Evolutionary conservation across 495 filamentous ascomycete species (phyloP).

Genomic region (Trichocladium uniseriatum): DNA sequence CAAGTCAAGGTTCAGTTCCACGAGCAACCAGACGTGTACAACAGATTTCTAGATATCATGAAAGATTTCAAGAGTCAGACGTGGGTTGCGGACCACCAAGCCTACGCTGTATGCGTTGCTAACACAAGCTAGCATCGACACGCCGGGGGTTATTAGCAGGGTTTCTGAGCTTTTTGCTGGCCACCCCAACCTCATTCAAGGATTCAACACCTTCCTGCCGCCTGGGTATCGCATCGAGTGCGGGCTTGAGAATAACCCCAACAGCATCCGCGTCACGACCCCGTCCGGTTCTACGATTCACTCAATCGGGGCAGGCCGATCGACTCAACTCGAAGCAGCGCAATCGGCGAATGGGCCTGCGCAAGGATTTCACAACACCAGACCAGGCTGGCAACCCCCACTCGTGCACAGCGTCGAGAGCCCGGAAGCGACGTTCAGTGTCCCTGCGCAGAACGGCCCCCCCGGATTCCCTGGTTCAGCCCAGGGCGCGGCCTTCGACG

Average conservation of each 20-base stretch:
- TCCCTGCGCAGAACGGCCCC: conserved; percentile 38
- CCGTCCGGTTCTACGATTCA: conserved; percentile 67
- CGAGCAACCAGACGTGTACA: conserved; percentile 96
- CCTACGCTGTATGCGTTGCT: background rate
- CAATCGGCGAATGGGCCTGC: conserved; percentile 23
- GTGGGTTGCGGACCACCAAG: conserved; percentile 39
- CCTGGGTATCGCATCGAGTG: conserved; percentile 98
- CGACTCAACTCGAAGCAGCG: conserved; percentile 33
- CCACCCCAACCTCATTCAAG: conserved; percentile 92
- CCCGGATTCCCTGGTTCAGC: conserved; percentile 37
- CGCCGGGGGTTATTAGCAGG: conserved; percentile 92
- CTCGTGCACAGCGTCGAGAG: conserved; percentile 50
- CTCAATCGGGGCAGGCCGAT: conserved; percentile 41
- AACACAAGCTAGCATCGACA: conserved; percentile 65
- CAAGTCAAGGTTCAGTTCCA: conserved; percentile 98
- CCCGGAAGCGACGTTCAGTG: conserved; percentile 44
- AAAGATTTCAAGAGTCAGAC: conserved; percentile 99
- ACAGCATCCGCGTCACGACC: conserved; percentile 93
- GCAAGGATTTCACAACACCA: conserved; percentile 33
- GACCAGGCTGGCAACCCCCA: conserved; percentile 40
- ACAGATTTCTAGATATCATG: conserved; percentile 97
- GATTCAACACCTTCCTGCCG: conserved; percentile 97
- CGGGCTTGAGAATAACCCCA: conserved; percentile 80
- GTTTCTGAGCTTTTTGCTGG: conserved; percentile 96
- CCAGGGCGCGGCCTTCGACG: conserved; percentile 37